Base-by-base conservation (phyloP, 768 basidiomycete species). In the Suillus discolor region DNA sequence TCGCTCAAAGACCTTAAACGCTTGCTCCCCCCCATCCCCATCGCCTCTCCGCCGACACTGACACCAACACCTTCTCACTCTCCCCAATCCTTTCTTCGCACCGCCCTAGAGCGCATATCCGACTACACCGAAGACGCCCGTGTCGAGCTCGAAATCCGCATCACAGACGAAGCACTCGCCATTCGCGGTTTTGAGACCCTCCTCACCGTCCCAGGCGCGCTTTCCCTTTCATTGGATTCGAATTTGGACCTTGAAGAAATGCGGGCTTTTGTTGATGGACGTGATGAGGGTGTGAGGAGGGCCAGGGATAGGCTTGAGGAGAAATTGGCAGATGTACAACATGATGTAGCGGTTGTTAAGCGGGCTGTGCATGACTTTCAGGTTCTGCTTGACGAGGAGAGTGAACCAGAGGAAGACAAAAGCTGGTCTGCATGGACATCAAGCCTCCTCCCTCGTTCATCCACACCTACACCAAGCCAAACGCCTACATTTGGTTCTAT, bases 121-220 rank as follows among this genome's bases (percentile, higher is more conserved):
- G 91, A 95, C 72, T 91, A 84, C 71, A 85, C 85, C 6, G 93
- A 94, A 72, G 93, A 94, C 68, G 87, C 87, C 1, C 86, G 91
- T 1, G 93, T 95, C 12, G 93, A 94, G 72, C 78, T 95, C 25
- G 93, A 94, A 77, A 94, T 94, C 47, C 85, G 87, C 28, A 78
- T 88, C 12, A 84, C 89, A 2, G 93, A 95, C 71, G 92, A 92
- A 67, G 83, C 82, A 13, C 82, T 94, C 16, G 79, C 89, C 0
- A 79, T 80, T 8, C 82, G 82, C 9, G 92, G 92, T 4, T 94
- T 88, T 66, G 86, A 88, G 69, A 87, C 89, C 0, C 73, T 93
- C n/a, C 78, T 93, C 15, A 77, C 79, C 18, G 79, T 93, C 4
- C 84, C 85, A 28, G 85, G 85, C 2, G 87, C 87, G 0, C 65